Base-by-base conservation (phyloP, 1,284 basidiomycete genomes). In the Trametes polyzona region DNA sequence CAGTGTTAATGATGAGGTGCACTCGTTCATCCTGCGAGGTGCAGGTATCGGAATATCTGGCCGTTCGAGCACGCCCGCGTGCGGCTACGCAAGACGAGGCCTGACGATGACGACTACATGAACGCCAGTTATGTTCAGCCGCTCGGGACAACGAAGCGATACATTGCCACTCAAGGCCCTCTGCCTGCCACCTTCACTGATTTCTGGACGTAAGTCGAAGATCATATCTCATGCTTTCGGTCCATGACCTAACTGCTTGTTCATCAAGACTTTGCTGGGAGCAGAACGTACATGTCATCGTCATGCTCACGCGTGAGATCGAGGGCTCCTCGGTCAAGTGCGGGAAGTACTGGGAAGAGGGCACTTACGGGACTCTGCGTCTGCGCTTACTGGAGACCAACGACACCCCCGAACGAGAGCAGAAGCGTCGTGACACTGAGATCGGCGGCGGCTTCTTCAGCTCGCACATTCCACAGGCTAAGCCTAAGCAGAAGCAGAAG, bases 81-180 rank as follows among this genome's bases (percentile, higher is more conserved):
- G 3, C 82, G 87, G 39, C 76, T 97, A 21, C 81, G 82, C 9
- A 74, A 76, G 21, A 69, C 61, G 33, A 66, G 64, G 33, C 63
- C 76, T 68, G 82, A 83, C 50, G 90, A 92, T 55, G 83, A 83
- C 46, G 95, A 97, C 69, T 98, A 98, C 70, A 89, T 97, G 73
- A 97, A 98, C 69, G 95, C 95, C 2, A 95, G 92, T 32, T 92
- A 88, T 65, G 87, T 96, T 19, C 93, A 95, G 71, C 93, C 93
- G 2, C 76, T 91, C 46, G 88, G 90, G 1, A 95, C 93, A 1
- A 79, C 74, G 26, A 83, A 86, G 69, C 83, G 87, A 35, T 98
- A 96, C 70, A 98, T 99, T 62, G 96, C 96, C 1, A 98, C 96
- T 1, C 96, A 99, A 73, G 96, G 96, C 1, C 96, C 96, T 1